Base-by-base conservation (phyloP, 169 alveolate species). In the Eimeria necatrix region DNA sequence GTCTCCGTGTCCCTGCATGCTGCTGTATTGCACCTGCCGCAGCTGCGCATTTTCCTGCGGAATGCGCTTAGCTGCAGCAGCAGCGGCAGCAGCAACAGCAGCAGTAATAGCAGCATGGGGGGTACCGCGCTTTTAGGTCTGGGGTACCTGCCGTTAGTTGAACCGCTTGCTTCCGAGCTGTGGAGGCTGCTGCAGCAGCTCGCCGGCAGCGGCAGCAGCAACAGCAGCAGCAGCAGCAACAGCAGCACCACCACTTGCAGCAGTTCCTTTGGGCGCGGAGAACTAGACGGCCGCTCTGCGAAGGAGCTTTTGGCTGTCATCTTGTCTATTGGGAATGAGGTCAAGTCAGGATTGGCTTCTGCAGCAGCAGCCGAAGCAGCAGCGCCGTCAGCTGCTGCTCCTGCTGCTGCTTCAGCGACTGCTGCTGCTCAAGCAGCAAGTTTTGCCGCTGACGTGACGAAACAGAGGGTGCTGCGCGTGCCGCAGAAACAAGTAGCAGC, bases 21-120 rank as follows among this genome's bases (percentile, higher is more conserved):
- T 48, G 89, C 89, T 24, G 51, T 48, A 9, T 48, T 80, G 89
- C 89, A 80, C 53, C 70, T 80, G 89, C 89, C 89, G 41, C 89
- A 80, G 20, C 26, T 80, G 89, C 89, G 70, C 46, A 48, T 48
- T 3, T 51, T 80, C 46, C 89, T 80, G 89, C 89, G 32, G 49
- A 48, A n/a, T 20, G 89, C 64, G 20, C 49, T 32, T 2, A 32
- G 41, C 41, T 32, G 41, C 41, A 32, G 78, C 78, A 68, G 32
- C 32, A 14, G 32, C 68, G 20, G 68, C 68, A 56, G 85, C 85
- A 74, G 60, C 85, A 74, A 53, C 85, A 74, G 85, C 85, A 74
- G 60, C 56, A 74, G 85, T 53, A 41, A 49, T 68, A 80, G 71
- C 18, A 48, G 22, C 48, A 24, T 9, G 32, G 70, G 24, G 6